Evolutionary conservation across 2,329 filamentous ascomycete species (phyloP), one percentile per base, ranked within the genome.

Genomic region (Colletotrichum orbiculare): DNA sequence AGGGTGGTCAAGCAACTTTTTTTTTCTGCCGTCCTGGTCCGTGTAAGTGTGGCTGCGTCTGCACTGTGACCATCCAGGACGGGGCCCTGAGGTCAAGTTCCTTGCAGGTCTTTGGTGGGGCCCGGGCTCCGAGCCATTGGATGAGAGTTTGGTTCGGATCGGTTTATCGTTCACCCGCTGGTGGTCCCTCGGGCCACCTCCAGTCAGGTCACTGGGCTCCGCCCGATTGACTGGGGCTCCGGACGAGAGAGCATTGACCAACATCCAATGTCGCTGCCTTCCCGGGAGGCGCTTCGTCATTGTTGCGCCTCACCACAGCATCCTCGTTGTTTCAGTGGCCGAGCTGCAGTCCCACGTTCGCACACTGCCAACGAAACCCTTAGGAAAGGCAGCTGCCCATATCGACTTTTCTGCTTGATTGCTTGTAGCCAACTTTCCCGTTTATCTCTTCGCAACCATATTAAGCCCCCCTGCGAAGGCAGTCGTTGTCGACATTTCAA

Each of bases 221-320:
- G 50, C 56, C 56, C 52, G n/a, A 17, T 34, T 39, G n/a, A 52
- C 33, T 54, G 53, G 52, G 49, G 60, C 60, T 55, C 43, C 41
- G 54, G 54, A 55, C 45, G 41, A 64, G 25, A 25, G 53, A 57
- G 66, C 66, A 66, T 57, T 54, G 66, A 57, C 63, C 66, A 67
- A 59, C 55, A 15, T 54, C n/a, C n/a, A n/a, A 47, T 39, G 59
- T 42, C 38, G 41, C 50, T 57, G 50, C 49, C 49, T 45, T 42
- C 47, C 50, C 41, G 34, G 42, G 64, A 53, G 53, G 49, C 53
- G 67, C 70, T 69, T 72, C 71, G 70, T 72, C 71, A 72, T 73
- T 68, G 68, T 73, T 71, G 69, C 71, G 70, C 69, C 70, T 72
- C 60, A 66, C 41, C 49, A 50, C 52, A 25, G 25, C 25, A 25